These are phyloP conservation scores for Cubamyces sp. DNA, from an alignment of 768 basidiomycete species.

Conservation along the genomic window DNA sequence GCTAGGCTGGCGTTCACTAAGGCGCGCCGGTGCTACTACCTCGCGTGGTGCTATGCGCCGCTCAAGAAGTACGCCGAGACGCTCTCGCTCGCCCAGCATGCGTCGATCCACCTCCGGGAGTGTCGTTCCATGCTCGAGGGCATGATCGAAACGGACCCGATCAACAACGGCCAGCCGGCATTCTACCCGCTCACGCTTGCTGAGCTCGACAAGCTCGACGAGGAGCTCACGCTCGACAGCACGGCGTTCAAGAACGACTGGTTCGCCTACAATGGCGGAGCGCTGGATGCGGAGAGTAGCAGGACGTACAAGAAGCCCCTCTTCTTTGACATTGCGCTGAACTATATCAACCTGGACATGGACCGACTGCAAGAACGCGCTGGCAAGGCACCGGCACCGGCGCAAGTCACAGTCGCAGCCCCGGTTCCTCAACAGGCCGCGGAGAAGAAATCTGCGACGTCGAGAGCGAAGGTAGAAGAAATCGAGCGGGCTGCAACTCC, in stretches of 20 bases:
- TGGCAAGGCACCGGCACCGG: conserved; percentile 52
- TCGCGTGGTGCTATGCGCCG: conserved; percentile 74
- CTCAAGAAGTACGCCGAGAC: conserved; percentile 76
- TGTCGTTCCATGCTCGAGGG: conserved; percentile 53
- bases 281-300: conserved; percentile 41
- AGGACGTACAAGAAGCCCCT: conserved; percentile 76
- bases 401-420: conserved; percentile 22
- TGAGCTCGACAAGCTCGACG: conserved; percentile 57
- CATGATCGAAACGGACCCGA: conserved; percentile 43
- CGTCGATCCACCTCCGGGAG: conserved; percentile 75
- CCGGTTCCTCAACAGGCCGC: conserved; percentile 32
- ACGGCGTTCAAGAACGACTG: conserved; percentile 69
- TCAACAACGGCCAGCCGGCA: conserved; percentile 42
- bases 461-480: conserved; percentile 62
- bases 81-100: conserved; percentile 70
- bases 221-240: conserved; percentile 49
- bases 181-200: conserved; percentile 59
- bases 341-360: conserved; percentile 89
- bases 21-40: conserved; percentile 76
- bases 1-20: conserved; percentile 74
- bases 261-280: conserved; percentile 78
- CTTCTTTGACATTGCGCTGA: conserved; percentile 94
- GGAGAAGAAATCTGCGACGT: conserved; percentile 50
- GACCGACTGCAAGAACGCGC: conserved; percentile 71
- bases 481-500: conserved; percentile 52